Conservation (phyloP, 2,329 filamentous ascomycete species). For the Apiospora sp. region DNA sequence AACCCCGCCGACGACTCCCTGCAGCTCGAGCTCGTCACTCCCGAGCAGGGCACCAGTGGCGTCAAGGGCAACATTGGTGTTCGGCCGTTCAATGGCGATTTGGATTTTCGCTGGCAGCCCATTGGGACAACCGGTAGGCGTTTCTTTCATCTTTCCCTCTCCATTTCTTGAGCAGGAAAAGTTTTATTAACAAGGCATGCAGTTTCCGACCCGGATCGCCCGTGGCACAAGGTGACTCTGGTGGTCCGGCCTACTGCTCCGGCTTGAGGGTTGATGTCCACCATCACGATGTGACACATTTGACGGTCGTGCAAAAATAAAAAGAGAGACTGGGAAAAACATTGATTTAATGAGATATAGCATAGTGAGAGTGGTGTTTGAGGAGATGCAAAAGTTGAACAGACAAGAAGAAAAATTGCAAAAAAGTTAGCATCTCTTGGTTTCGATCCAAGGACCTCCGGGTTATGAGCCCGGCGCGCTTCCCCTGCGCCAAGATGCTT, state of each 20-base stretch:
- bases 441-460: constrained; percentile 40
- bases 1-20: constrained; percentile 50
- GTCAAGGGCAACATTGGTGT: constrained; percentile 51
- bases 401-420: not conserved
- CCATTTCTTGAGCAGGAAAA: too few species aligned
- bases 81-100: constrained; percentile 45
- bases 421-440: constrained; percentile 35
- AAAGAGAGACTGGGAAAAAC: not conserved
- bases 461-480: constrained; percentile 41
- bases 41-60: constrained; percentile 41
- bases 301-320: too few species aligned
- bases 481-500: constrained; percentile 40
- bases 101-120: constrained; percentile 54
- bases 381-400: too few species aligned
- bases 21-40: constrained; percentile 48
- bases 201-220: constrained; percentile 27
- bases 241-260: constrained; percentile 9
- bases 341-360: not conserved
- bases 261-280: not conserved
- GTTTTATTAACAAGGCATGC: not conserved
- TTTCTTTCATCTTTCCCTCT: not conserved
- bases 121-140: constrained; percentile 46
- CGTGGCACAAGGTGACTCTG: constrained; percentile 28
- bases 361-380: too few species aligned
- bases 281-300: too few species aligned